Conservation (phyloP, 768 basidiomycete genomes). For the Pulveroboletus sp. region DNA sequence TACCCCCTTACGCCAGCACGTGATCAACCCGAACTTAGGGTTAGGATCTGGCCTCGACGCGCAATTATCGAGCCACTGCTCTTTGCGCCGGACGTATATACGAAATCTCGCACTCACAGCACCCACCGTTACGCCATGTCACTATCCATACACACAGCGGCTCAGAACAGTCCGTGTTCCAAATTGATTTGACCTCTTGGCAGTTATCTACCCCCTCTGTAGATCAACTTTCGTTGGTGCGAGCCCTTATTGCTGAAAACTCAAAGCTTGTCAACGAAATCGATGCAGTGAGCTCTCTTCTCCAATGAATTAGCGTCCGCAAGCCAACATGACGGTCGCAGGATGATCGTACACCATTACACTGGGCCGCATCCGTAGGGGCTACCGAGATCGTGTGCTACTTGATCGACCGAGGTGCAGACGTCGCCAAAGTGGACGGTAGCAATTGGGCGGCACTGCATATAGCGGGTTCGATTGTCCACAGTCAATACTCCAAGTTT, state of each 20-base stretch:
- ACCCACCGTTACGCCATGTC: conserved; percentile 31
- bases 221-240: conserved; percentile 73
- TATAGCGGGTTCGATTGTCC: conserved; percentile 54
- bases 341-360: conserved; percentile 80
- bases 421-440: conserved; percentile 58
- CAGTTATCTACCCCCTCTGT: neutral
- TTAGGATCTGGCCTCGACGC: conserved; percentile 16
- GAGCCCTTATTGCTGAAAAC: conserved; percentile 59
- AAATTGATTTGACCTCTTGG: neutral
- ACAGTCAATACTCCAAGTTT: neutral
- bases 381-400: conserved; percentile 61
- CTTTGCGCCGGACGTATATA: neutral
- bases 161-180: conserved; percentile 52
- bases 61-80: neutral
- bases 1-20: too few relatives aligned
- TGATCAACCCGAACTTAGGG: conserved; percentile 17
- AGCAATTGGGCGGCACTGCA: conserved; percentile 78
- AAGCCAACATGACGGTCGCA: conserved; percentile 21
- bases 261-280: conserved; percentile 53
- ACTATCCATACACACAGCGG: conserved; percentile 54
- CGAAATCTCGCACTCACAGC: neutral
- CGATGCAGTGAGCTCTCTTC: conserved; percentile 48
- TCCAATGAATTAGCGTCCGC: fast-evolving
- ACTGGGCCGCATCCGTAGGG: conserved; percentile 80
- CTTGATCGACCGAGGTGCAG: conserved; percentile 65